Evolutionary conservation across 2,329 filamentous ascomycete genomes (phyloP), one percentile per base, ranked within the genome.

Genomic region (Ascochyta koolunga): DNA sequence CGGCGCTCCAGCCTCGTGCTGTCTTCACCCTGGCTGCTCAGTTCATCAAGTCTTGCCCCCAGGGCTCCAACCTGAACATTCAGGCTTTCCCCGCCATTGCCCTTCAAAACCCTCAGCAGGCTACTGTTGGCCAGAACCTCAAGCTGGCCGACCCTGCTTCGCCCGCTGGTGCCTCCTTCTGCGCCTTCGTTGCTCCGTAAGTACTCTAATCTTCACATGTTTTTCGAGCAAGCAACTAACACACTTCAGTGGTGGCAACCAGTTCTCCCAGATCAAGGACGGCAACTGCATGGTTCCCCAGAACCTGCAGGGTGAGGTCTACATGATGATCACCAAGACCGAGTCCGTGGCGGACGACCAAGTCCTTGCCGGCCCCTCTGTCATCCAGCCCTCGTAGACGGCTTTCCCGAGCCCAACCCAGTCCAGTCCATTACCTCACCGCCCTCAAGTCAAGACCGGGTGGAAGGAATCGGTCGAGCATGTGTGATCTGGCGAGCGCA

Each of bases 21-120:
- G 85, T 91, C 73, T 91, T 90, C 80, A 88, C 87, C 32, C 82
- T 92, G 49, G 89, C 88, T 37, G 85, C 88, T 1, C 83, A 83
- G 38, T 91, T 91, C 80, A 91, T 92, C 78, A 72, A 76, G 50
- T 85, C 84, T 25, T 92, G 89, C 78, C 89, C 89, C 15, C 74
- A 81, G 24, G 86, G 71, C 48, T 84, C 83, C 68, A 86, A 87
- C 76, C 78, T 89, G 42, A 80, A 82, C 68, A 79, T 90, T 70
- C 82, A 80, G 54, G 78, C 86, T 59, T 83, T 90, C 85, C 85
- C 88, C 45, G 62, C 76, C 27, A 77, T 81, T 54, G 73, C 79
- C 59, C 74, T 88, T 43, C 72, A 82, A 69, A 83, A 81, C 19
- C 81, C 80, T 5, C 76, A 81, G 5, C 70, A 79, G 22, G 74